These are phyloP conservation scores for Trichoderma koningii DNA, from an alignment of 2,329 filamentous ascomycete genomes.

Conservation along the genomic window DNA sequence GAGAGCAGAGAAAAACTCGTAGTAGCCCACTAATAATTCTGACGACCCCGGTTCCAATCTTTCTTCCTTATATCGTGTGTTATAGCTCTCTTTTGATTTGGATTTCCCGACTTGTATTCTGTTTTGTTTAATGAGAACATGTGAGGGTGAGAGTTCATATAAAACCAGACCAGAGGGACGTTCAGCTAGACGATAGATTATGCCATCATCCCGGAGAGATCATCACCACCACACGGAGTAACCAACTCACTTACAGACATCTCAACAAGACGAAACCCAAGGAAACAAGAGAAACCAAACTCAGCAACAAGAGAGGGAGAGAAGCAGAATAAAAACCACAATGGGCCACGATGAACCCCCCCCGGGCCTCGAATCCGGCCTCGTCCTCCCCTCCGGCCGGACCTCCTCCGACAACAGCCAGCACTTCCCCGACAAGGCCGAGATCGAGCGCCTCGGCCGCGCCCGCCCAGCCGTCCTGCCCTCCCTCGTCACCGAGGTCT, in stretches of 20 bases:
- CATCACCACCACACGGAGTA: background rate
- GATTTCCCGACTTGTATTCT: no score
- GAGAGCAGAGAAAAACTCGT: background rate
- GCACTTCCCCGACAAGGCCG: slow-evolving; percentile 32
- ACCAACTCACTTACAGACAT: background rate
- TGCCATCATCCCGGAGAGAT: background rate
- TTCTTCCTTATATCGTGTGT: no score
- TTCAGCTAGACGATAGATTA: background rate
- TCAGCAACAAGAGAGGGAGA: background rate
- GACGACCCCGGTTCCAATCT: no score
- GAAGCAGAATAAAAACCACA: background rate
- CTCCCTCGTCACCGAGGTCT: slow-evolving; percentile 56
- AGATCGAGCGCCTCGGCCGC: slow-evolving; percentile 63
- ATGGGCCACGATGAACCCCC: slow-evolving; percentile 17
- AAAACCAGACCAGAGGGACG: background rate
- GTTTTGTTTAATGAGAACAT: background rate
- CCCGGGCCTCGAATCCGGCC: background rate
- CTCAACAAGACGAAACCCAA: background rate
- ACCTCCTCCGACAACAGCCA: slow-evolving; percentile 11
- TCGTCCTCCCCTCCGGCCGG: slow-evolving; percentile 11
- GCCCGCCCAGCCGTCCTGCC: slow-evolving; percentile 60
- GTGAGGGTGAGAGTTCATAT: background rate
- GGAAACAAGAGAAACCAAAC: background rate
- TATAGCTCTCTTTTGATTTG: no score
- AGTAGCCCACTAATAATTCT: no score